phyloP scores from a whole-genome alignment of 1,284 basidiomycete genomes.

The Pisolithus thermaeus region DNA sequence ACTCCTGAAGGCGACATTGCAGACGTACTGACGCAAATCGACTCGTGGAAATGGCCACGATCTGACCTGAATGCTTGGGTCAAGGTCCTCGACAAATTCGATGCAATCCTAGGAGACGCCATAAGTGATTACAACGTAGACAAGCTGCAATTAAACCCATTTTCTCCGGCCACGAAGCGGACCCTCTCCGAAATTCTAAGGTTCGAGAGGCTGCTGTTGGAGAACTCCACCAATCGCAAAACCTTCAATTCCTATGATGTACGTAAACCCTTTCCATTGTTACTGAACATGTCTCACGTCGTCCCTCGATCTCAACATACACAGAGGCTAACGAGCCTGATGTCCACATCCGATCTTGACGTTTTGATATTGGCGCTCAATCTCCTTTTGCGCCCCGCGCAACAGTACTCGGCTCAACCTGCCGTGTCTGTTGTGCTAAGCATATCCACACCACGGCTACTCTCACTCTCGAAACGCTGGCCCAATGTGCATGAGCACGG shows the following conservation, averaged over 20 bases:
- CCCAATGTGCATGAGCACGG: conserved; percentile 70
- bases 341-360: conserved; percentile 87
- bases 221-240: conserved; percentile 98
- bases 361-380: conserved; percentile 82
- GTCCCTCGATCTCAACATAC: not conserved
- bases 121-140: conserved; percentile 83
- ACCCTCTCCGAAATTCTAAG: conserved; percentile 78
- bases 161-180: conserved; percentile 74
- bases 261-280: conserved; percentile 31
- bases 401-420: conserved; percentile 87
- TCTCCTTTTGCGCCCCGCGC: conserved; percentile 86
- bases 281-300: conserved; percentile 12
- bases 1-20: conserved; percentile 64
- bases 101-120: conserved; percentile 77
- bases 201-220: conserved; percentile 86
- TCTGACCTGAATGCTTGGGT: conserved; percentile 98
- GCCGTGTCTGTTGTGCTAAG: conserved; percentile 68
- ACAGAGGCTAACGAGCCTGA: conserved; percentile 87
- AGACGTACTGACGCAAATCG: conserved; percentile 58
- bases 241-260: conserved; percentile 97
- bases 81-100: conserved; percentile 92
- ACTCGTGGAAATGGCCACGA: conserved; percentile 90
- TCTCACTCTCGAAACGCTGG: conserved; percentile 70
- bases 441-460: conserved; percentile 69
- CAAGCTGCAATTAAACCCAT: conserved; percentile 76